Evolutionary conservation across 768 basidiomycete genomes (phyloP).

Genomic region (Suillus lakei): DNA sequence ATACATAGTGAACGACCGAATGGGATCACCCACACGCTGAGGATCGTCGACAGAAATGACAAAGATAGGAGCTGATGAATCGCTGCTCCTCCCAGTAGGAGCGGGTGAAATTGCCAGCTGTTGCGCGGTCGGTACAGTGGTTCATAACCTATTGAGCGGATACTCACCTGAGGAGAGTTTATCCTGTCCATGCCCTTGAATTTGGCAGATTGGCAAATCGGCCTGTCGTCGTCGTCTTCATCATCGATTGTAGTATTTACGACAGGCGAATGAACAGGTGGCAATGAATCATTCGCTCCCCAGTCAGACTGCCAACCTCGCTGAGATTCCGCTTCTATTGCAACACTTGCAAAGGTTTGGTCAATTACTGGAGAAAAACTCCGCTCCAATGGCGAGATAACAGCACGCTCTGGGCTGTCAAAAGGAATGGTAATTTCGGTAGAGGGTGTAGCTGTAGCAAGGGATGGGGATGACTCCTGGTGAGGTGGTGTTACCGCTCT

Average conservation of each 20-base stretch:
- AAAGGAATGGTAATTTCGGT: slow-evolving; percentile 16
- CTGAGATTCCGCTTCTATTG: slow-evolving; percentile 50
- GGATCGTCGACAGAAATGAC: slow-evolving; percentile 94
- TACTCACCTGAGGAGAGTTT: slow-evolving; percentile 29
- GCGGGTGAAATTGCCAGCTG: slow-evolving; percentile 18
- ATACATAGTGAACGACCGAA: slow-evolving; percentile 93
- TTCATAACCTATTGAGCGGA: background rate
- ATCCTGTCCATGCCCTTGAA: slow-evolving; percentile 28
- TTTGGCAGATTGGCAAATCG: slow-evolving; percentile 54
- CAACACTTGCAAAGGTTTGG: slow-evolving; percentile 47
- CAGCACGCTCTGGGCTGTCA: slow-evolving; percentile 31
- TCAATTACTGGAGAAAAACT: slow-evolving; percentile 27
- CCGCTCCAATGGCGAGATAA: slow-evolving; percentile 35
- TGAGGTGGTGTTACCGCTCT: slow-evolving; percentile 20
- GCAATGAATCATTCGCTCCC: slow-evolving; percentile 37
- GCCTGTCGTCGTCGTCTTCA: slow-evolving; percentile 72
- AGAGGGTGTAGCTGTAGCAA: slow-evolving; percentile 16
- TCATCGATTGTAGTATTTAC: slow-evolving; percentile 41
- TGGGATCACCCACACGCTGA: slow-evolving; percentile 95
- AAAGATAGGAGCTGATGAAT: slow-evolving; percentile 71
- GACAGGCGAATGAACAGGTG: slow-evolving; percentile 24
- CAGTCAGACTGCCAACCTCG: slow-evolving; percentile 60
- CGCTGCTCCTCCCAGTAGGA: slow-evolving; percentile 36
- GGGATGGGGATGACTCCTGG: slow-evolving; percentile 14
- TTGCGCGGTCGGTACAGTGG: slow-evolving; percentile 14